Evolutionary conservation across 768 basidiomycete genomes (phyloP).

Genomic region (Hemileccinum impolitum): DNA sequence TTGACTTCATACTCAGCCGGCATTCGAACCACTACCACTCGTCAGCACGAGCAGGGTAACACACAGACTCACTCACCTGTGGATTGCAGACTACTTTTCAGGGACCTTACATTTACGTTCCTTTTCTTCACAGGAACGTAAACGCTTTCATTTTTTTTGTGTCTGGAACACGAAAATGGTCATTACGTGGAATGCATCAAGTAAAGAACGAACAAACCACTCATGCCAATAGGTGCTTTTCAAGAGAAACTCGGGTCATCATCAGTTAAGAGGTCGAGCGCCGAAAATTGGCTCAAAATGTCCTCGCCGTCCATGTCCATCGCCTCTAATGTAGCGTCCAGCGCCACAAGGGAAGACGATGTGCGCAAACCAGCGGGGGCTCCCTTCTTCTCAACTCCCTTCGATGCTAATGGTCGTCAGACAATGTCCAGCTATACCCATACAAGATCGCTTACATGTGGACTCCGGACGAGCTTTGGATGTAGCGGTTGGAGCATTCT

Average conservation of each 20-base stretch:
- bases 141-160: neutral
- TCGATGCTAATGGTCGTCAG: constrained; percentile 8
- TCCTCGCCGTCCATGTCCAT: constrained; percentile 1
- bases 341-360: constrained; percentile 12
- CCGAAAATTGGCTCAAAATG: constrained; percentile 1
- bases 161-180: neutral
- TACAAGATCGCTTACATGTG: constrained; percentile 6
- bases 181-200: neutral
- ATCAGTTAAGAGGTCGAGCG: neutral
- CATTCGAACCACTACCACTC: neutral
- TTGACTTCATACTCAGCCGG: neutral
- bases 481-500: neutral
- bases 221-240: neutral
- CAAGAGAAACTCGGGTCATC: neutral
- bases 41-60: neutral
- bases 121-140: neutral
- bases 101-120: neutral
- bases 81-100: neutral
- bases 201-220: neutral
- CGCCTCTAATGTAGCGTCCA: constrained; percentile 13
- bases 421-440: neutral
- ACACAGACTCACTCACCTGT: constrained; percentile 8
- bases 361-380: neutral
- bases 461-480: neutral
- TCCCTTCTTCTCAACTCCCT: neutral